Conservation (phyloP, 495 filamentous ascomycete species). For the Physcia stellaris region DNA sequence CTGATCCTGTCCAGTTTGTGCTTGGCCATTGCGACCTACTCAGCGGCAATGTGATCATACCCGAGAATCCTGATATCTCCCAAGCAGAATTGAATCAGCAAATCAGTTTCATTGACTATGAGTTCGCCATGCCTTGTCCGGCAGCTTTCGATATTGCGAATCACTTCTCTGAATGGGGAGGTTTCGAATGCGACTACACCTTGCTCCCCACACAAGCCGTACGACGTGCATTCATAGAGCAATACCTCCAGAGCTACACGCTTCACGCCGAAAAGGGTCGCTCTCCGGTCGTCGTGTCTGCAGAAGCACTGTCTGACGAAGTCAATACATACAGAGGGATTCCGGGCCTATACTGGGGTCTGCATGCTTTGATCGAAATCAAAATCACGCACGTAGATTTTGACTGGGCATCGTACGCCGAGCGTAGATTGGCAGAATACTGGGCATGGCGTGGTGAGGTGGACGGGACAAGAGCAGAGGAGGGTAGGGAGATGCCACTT, state of each 20-base stretch:
- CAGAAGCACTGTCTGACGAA: constrained; percentile 44
- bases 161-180: constrained; percentile 97
- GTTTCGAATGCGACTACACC: constrained; percentile 84
- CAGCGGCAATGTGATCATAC: constrained; percentile 87
- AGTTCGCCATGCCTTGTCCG: constrained; percentile 87
- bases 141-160: constrained; percentile 99
- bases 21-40: constrained; percentile 95
- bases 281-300: background rate
- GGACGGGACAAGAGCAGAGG: constrained; percentile 41
- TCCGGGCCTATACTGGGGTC: constrained; percentile 82
- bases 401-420: constrained; percentile 87
- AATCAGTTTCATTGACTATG: constrained; percentile 95
- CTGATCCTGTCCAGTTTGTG: constrained; percentile 51
- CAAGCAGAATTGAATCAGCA: constrained; percentile 18
- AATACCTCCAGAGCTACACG: constrained; percentile 57
- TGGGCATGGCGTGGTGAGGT: constrained; percentile 79
- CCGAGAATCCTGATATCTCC: constrained; percentile 25
- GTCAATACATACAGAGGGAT: constrained; percentile 81
- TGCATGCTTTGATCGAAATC: constrained; percentile 94
- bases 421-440: constrained; percentile 80
- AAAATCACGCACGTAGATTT: constrained; percentile 94
- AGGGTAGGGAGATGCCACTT: constrained; percentile 49
- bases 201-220: constrained; percentile 67
- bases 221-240: constrained; percentile 66
- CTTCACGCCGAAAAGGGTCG: constrained; percentile 11